phyloP scores from a whole-genome alignment of 352 stramenopile genomes.

The Pythium monospermum region DNA sequence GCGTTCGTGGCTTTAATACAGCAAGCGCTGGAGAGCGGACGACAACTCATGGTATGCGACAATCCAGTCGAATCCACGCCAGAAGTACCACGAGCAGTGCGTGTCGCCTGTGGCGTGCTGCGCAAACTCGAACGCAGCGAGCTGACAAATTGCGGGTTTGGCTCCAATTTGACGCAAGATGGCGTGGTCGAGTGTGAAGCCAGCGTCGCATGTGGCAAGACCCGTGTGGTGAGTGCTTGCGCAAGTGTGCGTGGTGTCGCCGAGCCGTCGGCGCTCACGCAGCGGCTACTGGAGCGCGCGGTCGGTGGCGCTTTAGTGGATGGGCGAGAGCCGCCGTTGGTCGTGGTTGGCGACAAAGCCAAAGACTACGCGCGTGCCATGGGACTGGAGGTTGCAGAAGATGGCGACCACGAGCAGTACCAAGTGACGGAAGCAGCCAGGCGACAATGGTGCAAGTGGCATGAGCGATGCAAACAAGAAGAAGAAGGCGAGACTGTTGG shows the following conservation, averaged over 20 bases:
- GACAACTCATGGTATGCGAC: slow-evolving; percentile 8
- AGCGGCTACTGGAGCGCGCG: slow-evolving; percentile 34
- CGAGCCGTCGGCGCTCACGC: slow-evolving; percentile 40
- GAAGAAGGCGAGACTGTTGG: not conserved
- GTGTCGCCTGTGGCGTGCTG: slow-evolving; percentile 32
- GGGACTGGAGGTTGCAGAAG: slow-evolving; percentile 30
- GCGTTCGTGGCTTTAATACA: slow-evolving; percentile 20
- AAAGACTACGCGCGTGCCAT: slow-evolving; percentile 27
- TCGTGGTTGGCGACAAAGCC: slow-evolving; percentile 48
- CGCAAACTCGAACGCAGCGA: slow-evolving; percentile 40
- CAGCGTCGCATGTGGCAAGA: slow-evolving; percentile 42
- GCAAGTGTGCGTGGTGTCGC: slow-evolving; percentile 40
- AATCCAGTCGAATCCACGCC: no score
- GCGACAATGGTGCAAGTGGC: slow-evolving; percentile 47
- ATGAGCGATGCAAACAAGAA: slow-evolving; percentile 13
- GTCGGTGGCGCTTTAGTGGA: no score
- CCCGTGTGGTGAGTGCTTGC: slow-evolving; percentile 33
- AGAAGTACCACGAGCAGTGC: slow-evolving; percentile 4
- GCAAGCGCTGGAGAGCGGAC: slow-evolving; percentile 5
- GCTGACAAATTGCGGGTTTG: slow-evolving; percentile 51
- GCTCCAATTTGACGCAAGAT: slow-evolving; percentile 47
- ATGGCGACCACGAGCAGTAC: slow-evolving; percentile 23
- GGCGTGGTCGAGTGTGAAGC: slow-evolving; percentile 53
- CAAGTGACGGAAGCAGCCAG: slow-evolving; percentile 31
- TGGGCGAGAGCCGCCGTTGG: slow-evolving; percentile 48